phyloP scores from a whole-genome alignment of 495 filamentous ascomycete genomes.

The Neurospora sp. region DNA sequence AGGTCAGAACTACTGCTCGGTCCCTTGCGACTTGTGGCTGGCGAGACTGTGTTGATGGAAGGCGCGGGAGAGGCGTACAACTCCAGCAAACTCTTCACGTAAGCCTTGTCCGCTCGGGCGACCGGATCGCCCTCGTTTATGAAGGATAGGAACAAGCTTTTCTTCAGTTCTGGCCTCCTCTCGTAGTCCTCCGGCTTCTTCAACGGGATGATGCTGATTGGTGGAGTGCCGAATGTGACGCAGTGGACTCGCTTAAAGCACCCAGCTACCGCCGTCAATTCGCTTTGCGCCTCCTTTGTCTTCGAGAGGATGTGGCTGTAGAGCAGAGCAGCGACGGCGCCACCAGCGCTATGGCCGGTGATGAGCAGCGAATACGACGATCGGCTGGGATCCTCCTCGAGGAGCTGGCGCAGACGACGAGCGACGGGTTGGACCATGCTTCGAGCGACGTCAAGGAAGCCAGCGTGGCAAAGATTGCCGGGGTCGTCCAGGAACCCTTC shows the following conservation, averaged over 20 bases:
- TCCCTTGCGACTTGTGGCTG: slow-evolving; percentile 2
- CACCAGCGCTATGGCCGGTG: slow-evolving; percentile 76
- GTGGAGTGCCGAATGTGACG: slow-evolving; percentile 72
- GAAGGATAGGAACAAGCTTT: slow-evolving; percentile 64
- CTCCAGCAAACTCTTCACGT: slow-evolving; percentile 58
- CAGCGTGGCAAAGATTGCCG: slow-evolving; percentile 65
- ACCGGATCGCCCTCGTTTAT: slow-evolving; percentile 83
- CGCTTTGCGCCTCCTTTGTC: slow-evolving; percentile 41
- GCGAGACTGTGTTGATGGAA: neutral
- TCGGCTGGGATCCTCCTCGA: slow-evolving; percentile 60
- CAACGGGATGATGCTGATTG: slow-evolving; percentile 59
- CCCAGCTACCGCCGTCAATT: slow-evolving; percentile 54
- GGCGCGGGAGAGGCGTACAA: slow-evolving; percentile 58
- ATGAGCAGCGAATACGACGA: slow-evolving; percentile 61
- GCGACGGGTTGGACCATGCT: slow-evolving; percentile 69
- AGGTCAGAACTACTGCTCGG: neutral
- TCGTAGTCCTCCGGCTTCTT: slow-evolving; percentile 38
- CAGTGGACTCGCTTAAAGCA: slow-evolving; percentile 72
- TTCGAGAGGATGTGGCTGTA: slow-evolving; percentile 69
- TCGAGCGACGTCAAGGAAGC: slow-evolving; percentile 63
- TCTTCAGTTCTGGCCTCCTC: slow-evolving; percentile 30
- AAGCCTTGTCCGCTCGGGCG: slow-evolving; percentile 60
- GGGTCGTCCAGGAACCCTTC: slow-evolving; percentile 63
- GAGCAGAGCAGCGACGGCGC: slow-evolving; percentile 66
- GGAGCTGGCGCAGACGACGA: slow-evolving; percentile 50